A percentile compares a stretch with the other conserved stretches of the same genome.
Evolutionary conservation across 768 basidiomycete genomes (phyloP).

Genomic region (Hortiboletus campestris): DNA sequence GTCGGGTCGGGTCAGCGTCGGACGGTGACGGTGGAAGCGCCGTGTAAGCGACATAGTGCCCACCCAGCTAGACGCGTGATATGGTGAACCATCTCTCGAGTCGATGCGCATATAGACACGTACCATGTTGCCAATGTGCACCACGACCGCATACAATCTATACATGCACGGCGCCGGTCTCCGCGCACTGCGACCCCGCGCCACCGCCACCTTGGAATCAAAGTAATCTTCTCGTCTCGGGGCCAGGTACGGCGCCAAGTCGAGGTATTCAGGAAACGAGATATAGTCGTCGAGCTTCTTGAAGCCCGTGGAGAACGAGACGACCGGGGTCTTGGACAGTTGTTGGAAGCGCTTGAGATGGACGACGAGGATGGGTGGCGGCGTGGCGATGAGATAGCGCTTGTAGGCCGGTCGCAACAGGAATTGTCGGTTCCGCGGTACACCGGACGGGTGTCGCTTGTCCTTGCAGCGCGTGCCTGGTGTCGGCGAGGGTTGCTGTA

Average conservation of each 20-base stretch:
- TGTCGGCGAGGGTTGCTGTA: constrained; percentile 15
- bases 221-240: constrained; percentile 74
- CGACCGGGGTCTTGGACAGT: constrained; percentile 56
- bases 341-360: constrained; percentile 97
- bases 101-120: constrained; percentile 22
- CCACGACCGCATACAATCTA: constrained; percentile 76
- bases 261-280: constrained; percentile 83
- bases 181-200: constrained; percentile 25
- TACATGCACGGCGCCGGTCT: constrained; percentile 53
- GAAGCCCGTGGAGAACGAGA: constrained; percentile 68
- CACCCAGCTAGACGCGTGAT: constrained; percentile 58
- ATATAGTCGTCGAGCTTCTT: constrained; percentile 93
- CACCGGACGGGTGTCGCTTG: constrained; percentile 34
- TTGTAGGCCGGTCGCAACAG: constrained; percentile 87
- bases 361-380: constrained; percentile 86
- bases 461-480: constrained; percentile 24
- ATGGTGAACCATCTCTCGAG: too few species aligned
- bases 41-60: constrained; percentile 86
- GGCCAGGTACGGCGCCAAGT: constrained; percentile 83
- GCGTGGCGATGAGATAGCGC: constrained; percentile 84
- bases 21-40: constrained; percentile 53
- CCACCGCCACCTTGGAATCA: constrained; percentile 35
- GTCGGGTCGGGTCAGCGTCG: constrained; percentile 4
- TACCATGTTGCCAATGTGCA: constrained; percentile 87
- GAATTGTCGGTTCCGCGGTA: constrained; percentile 53